Percentiles rank a stretch among this genome's conserved stretches.
These are phyloP conservation scores for Eleusine indica DNA, from an alignment of 176 grass and related monocot genomes.

Conservation along the genomic window DNA sequence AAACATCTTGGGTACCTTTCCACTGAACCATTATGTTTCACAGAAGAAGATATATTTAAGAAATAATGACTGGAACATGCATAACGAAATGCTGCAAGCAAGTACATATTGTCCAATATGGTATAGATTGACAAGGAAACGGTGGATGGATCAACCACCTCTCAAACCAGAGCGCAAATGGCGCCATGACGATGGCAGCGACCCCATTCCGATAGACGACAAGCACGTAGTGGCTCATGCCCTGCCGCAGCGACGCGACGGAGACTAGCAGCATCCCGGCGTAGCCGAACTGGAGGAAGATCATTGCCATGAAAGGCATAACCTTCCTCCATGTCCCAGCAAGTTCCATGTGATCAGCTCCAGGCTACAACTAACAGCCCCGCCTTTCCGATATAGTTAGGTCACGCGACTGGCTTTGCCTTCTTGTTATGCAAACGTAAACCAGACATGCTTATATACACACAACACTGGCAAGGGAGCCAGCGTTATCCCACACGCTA, in stretches of 20 bases:
- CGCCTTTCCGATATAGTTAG: background rate
- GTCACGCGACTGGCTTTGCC: conserved; percentile 34
- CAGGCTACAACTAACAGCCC: conserved; percentile 15
- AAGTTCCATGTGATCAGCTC: conserved; percentile 51
- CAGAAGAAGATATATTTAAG: too few species aligned
- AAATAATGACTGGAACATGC: background rate
- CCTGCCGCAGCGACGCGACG: conserved; percentile 65
- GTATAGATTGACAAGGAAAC: background rate
- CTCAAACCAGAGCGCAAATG: conserved; percentile 81
- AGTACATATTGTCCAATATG: too few species aligned
- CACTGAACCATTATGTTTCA: background rate
- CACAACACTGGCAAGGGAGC: background rate
- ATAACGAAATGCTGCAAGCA: background rate
- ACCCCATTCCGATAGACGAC: conserved; percentile 84
- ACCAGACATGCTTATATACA: conserved; percentile 39
- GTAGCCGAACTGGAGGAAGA: conserved; percentile 87
- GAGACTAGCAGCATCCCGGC: conserved; percentile 76
- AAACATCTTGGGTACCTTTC: background rate
- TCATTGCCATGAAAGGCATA: conserved; percentile 85
- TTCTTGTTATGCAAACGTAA: conserved; percentile 18
- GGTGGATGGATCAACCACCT: conserved; percentile 50
- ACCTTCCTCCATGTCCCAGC: conserved; percentile 56
- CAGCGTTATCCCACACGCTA: conserved; percentile 21
- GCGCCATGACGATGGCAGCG: conserved; percentile 52
- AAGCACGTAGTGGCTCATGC: conserved; percentile 95